A percentile compares a stretch with the other conserved stretches of the same genome.
These are phyloP conservation scores for Citrullus colocynthis DNA, from an alignment of 306 rosid genomes.

Conservation along the genomic window DNA sequence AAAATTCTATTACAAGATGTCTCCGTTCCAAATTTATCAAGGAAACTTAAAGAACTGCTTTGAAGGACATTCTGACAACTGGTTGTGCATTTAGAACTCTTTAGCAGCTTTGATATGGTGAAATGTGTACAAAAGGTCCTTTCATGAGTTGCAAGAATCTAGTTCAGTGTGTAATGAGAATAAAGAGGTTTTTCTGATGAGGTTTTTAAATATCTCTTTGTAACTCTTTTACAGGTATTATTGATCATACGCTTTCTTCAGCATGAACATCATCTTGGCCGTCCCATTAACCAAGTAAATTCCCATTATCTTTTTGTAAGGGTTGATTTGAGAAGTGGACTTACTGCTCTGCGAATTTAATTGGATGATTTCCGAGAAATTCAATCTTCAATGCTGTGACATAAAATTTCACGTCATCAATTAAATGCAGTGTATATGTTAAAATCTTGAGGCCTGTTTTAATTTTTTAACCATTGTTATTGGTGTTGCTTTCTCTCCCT, in stretches of 20 bases:
- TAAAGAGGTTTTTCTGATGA: neutral
- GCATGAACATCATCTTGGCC: constrained; percentile 94
- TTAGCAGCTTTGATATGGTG: neutral
- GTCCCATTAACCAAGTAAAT: constrained; percentile 82
- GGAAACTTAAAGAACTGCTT: neutral
- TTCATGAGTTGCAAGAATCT: neutral
- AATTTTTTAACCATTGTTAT: neutral
- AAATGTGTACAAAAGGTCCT: neutral
- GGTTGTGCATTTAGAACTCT: neutral
- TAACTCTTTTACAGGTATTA: constrained; percentile 43
- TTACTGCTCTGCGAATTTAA: neutral
- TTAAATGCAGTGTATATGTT: neutral
- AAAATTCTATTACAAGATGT: neutral
- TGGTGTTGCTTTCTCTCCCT: neutral
- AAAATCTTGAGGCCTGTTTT: neutral
- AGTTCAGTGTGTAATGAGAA: neutral
- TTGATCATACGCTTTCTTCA: constrained; percentile 86
- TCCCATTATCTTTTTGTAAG: neutral
- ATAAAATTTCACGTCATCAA: neutral
- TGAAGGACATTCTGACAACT: neutral
- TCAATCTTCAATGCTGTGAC: neutral
- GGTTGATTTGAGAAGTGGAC: neutral
- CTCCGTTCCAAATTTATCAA: neutral
- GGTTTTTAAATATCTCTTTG: constrained; percentile 4
- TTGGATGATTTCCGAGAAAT: neutral